phyloP scores from a whole-genome alignment of 1,284 basidiomycete genomes.

The Rhizopogon hawkerae region DNA sequence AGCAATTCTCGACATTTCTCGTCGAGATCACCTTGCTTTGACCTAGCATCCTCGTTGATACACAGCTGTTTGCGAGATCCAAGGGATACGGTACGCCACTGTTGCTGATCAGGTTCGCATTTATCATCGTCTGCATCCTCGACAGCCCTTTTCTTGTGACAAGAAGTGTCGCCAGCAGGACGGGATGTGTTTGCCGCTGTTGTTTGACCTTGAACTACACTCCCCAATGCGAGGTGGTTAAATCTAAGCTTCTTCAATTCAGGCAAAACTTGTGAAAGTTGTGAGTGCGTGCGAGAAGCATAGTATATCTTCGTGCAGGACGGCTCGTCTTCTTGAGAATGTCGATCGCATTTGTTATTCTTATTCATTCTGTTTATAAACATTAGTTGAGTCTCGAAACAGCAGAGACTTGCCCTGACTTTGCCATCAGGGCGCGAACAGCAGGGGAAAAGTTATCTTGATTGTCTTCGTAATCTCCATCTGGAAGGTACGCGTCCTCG shows the following conservation, averaged over 20 bases:
- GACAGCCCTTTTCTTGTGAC: constrained; percentile 17
- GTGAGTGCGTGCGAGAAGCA: constrained; percentile 92
- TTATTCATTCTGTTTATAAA: constrained; percentile 13
- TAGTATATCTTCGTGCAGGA: constrained; percentile 82
- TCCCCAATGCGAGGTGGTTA: constrained; percentile 17
- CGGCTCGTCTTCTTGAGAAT: constrained; percentile 35
- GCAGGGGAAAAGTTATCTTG: constrained; percentile 67
- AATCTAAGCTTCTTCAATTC: constrained; percentile 73
- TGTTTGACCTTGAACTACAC: background rate
- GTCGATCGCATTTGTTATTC: constrained; percentile 6
- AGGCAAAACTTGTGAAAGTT: constrained; percentile 83
- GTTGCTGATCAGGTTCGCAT: constrained; percentile 17
- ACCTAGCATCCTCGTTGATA: constrained; percentile 75
- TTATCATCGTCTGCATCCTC: constrained; percentile 25
- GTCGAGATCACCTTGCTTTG: constrained; percentile 72
- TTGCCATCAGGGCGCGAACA: constrained; percentile 74
- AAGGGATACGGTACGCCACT: constrained; percentile 65
- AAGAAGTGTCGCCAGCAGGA: constrained; percentile 10
- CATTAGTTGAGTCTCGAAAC: background rate
- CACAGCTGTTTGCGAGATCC: constrained; percentile 93
- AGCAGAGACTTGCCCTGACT: constrained; percentile 37
- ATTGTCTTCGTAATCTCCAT: constrained; percentile 32
- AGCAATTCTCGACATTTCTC: constrained; percentile 87
- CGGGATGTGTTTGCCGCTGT: background rate
- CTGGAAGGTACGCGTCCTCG: constrained; percentile 60